Evolutionary conservation across 2,329 filamentous ascomycete species (phyloP), one percentile per base, ranked within the genome.

Genomic region (Colletotrichum orbiculare): DNA sequence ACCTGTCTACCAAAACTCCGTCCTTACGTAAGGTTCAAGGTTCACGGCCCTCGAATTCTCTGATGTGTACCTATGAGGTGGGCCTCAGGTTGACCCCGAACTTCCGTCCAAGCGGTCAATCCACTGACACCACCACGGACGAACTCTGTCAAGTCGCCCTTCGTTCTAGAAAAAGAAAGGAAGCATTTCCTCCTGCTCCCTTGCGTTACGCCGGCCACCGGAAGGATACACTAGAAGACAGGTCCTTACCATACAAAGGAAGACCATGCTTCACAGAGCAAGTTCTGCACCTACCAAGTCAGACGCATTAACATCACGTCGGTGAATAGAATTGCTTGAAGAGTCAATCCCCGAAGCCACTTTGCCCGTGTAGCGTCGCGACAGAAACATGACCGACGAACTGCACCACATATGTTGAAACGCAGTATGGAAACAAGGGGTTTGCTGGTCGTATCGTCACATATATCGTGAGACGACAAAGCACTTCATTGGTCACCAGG

Each of bases 381-480:
- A n/a, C 33, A 53, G 17, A 13, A 35, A 25, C 50, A 33, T 41
- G 17, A 9, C 38, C 15, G 33, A 8, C 56, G 11, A 53, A 57
- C 42, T 33, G 47, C 58, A 66, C 58, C 47, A 35, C 25, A 33
- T 34, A 13, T 2, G 46, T 57, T 62, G 59, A 64, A 66, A 63
- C 63, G 33, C 47, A 10, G 33, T 1, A n/a, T 33, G 42, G 42
- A 62, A 56, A 56, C 47, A 56, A 35, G 52, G 47, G 47, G 52
- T 25, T 66, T 41, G 46, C 35, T 56, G 57, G 47, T 41, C 37
- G 37, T 7, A 12, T 60, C 37, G 37, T 47, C 52, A 65, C 42
- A 49, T 43, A 41, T 43, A 46, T 15, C n/a, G 13, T 54, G 10
- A 6, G 33, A 17, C 12, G 6, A 15, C 48, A 45, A 2, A 5